Evolutionary conservation across 257 asterid species (phyloP), one percentile per base, ranked within the genome.

Genomic region (Scutellaria baicalensis): DNA sequence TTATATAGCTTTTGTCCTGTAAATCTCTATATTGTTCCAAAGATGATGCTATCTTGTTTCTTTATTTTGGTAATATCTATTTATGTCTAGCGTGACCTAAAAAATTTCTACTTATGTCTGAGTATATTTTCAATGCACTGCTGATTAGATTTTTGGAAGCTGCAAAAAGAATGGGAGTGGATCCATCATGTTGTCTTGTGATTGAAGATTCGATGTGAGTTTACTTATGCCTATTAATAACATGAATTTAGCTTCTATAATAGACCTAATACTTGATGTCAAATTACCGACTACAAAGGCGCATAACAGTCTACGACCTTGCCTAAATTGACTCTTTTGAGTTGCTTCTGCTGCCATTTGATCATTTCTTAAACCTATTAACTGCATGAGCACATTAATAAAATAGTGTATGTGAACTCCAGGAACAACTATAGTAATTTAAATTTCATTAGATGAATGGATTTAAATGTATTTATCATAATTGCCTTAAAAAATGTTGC

Each of bases 131-230:
- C 13, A 78, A 65, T 58, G 17, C 45, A 64, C 57, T 73, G 48
- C 58, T 66, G 66, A 62, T 66, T 83, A 92, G 98, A 80, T 92
- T 84, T 82, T 80, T 88, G 64, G 98, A 92, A 86, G 98, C 97
- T 78, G 97, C 98, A 52, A 85, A 78, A n/a, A 76, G 79, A 64
- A 85, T 92, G 91, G 89, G 82, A 77, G 84, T 81, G 44, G 86
- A 86, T 81, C 72, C 93, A 64, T 69, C 68, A 54, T 60, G 81
- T 65, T 88, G 98, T 78, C 95, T 92, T 27, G 98, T 92, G 75
- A 88, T 92, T 14, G 98, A 90, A 78, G 97, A 92, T 78, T 92
- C 97, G 43, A 45, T 85, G 98, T 92, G 75, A 86, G 97, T 76
- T 17, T 17, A 23, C 69, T 10, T 33, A 60, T 12, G 18, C 5